A percentile compares a stretch with the other conserved stretches of the same genome.
These are phyloP conservation scores for Porphyrellus cyaneotinctus DNA, from an alignment of 768 basidiomycete genomes.

Conservation along the genomic window DNA sequence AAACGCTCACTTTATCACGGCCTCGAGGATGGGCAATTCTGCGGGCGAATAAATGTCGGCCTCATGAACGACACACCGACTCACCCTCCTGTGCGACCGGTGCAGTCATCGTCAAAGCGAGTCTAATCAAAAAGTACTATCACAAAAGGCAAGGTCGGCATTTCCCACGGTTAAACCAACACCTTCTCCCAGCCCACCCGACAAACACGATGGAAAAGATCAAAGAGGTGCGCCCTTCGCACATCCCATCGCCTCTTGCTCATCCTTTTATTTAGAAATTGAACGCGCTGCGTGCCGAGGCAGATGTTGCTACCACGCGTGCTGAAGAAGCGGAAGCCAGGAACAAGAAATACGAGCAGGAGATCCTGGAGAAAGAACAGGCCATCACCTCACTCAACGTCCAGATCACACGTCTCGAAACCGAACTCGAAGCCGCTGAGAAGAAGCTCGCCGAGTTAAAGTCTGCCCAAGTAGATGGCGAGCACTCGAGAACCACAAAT, in stretches of 20 bases:
- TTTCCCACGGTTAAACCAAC: constrained; percentile 34
- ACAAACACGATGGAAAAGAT: constrained; percentile 43
- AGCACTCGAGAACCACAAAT: constrained; percentile 62
- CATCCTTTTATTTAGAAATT: constrained; percentile 53
- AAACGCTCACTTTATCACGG: constrained; percentile 74
- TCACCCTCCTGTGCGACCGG: constrained; percentile 79
- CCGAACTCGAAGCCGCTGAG: constrained; percentile 70
- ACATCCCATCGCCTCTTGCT: neutral
- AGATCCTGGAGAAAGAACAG: constrained; percentile 78
- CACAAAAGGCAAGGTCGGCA: constrained; percentile 29
- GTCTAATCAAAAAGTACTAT: too few species aligned
- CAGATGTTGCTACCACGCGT: constrained; percentile 72
- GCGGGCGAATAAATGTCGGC: constrained; percentile 28
- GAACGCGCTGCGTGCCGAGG: constrained; percentile 73
- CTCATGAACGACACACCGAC: neutral
- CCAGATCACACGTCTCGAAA: constrained; percentile 61
- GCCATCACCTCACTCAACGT: constrained; percentile 76
- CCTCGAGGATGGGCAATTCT: constrained; percentile 93
- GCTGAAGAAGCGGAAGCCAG: constrained; percentile 86
- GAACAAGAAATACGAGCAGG: constrained; percentile 74
- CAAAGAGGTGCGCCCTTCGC: constrained; percentile 34
- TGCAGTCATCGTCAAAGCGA: constrained; percentile 51
- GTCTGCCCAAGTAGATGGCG: constrained; percentile 58
- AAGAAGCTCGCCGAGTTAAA: constrained; percentile 62
- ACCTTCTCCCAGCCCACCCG: constrained; percentile 5